Base-by-base conservation (phyloP, 345 rosid species). In the Hirschfeldia incana region DNA sequence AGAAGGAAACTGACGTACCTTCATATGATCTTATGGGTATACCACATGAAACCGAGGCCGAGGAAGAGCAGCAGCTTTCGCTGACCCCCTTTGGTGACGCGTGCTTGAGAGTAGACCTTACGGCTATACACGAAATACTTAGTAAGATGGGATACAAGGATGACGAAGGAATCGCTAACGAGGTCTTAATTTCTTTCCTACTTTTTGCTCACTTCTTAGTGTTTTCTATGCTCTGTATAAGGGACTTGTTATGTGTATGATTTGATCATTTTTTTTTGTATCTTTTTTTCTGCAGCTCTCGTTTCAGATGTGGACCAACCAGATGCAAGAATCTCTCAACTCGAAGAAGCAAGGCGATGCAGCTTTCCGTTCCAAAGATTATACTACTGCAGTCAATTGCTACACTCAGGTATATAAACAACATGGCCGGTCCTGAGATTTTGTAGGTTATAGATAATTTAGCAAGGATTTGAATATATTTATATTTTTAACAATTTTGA, bases 221-320 rank as follows among this genome's bases (percentile, higher is more conserved):
- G 37, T 51, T 61, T 62, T 30, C 1, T 13, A 15, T 29, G 33
- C 36, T 59, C 5, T 59, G 32, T 62, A 57, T 17, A 28, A 42
- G 1, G n/a, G 5, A 29, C 69, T 42, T 55, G 16, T 42, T 17
- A 39, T 63, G 10, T 30, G 51, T 69, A 67, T 55, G 33, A 6
- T 26, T 34, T 4, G 37, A 58, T 51, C 60, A 28, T 64, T 51
- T 51, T 37, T n/a, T 65, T 53, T 11, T 13, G 3, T 53, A 11
- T 44, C 15, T 61, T 37, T 21, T 32, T 51, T 32, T 51, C 59
- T 79, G 82, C 85, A 92, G 97, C 97, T 92, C 61, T 94, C 98
- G 70, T 94, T 94, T 76, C 98, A 94, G 84, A 84, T 94, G 96
- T 94, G 98, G 98, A 94, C 98, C 70, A 87, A 78, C 84, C 97